Conservation (phyloP, 805 yeast species). For the Clavispora santaluciae region DNA sequence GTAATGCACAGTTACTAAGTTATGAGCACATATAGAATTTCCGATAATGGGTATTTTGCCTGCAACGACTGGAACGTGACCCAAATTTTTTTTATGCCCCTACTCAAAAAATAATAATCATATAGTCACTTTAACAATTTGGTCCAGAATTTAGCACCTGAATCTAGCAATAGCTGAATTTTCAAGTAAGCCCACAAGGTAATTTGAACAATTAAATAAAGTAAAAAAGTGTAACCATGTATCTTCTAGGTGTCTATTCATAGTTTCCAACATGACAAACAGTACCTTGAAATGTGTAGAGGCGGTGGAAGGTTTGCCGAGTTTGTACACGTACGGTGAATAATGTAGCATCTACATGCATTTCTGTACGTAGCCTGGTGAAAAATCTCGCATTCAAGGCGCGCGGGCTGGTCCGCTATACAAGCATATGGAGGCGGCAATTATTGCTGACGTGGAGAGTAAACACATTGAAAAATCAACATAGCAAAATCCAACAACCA, state of each 20-base stretch:
- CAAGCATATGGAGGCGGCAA: not conserved
- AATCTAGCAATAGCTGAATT: too few relatives aligned
- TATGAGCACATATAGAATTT: not conserved
- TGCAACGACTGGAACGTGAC: not conserved
- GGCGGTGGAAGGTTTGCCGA: not conserved
- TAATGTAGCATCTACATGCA: constrained; percentile 1
- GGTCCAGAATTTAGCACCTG: too few relatives aligned
- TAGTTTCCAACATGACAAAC: too few relatives aligned
- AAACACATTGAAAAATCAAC: not conserved
- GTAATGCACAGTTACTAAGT: not conserved
- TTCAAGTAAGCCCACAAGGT: not conserved
- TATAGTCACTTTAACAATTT: too few relatives aligned
- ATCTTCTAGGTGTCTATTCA: too few relatives aligned
- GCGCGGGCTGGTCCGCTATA: not conserved
- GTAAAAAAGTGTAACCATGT: too few relatives aligned
- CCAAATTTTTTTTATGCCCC: too few relatives aligned
- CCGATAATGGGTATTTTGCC: not conserved
- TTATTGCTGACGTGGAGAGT: not conserved
- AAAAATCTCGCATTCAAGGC: not conserved
- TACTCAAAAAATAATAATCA: too few relatives aligned
- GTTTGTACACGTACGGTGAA: not conserved
- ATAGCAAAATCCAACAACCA: too few relatives aligned
- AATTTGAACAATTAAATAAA: too few relatives aligned
- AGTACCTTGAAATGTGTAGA: too few relatives aligned
- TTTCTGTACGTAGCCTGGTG: not conserved